These are phyloP conservation scores for Boletellus sp. DNA, from an alignment of 768 basidiomycete species.

Conservation along the genomic window DNA sequence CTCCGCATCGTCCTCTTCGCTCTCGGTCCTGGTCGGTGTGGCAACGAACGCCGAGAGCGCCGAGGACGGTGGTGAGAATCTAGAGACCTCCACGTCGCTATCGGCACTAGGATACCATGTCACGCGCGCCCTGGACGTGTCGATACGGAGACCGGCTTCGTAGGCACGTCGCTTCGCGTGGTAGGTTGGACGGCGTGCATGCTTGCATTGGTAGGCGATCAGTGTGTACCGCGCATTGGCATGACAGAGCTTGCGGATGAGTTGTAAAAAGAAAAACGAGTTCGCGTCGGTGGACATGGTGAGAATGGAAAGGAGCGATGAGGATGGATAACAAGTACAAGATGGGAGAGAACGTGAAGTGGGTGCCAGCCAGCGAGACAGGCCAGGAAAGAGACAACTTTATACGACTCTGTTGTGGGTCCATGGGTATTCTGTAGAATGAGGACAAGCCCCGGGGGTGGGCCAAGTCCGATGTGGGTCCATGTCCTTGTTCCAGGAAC, in stretches of 20 bases:
- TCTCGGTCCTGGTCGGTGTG: background rate
- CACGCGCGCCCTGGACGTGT: slow-evolving; percentile 38
- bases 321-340: background rate
- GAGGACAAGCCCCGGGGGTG: background rate
- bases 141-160: slow-evolving; percentile 42
- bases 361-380: slow-evolving; percentile 16
- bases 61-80: slow-evolving; percentile 34
- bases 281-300: background rate
- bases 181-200: slow-evolving; percentile 33
- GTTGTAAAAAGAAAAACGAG: slow-evolving; percentile 28
- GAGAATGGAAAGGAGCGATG: background rate
- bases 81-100: slow-evolving; percentile 33
- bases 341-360: background rate
- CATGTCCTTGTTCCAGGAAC: slow-evolving; percentile 20
- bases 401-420: slow-evolving; percentile 11
- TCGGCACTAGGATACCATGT: too few relatives aligned
- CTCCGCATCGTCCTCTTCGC: background rate
- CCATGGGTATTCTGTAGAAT: too few relatives aligned
- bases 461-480: slow-evolving; percentile 10
- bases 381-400: slow-evolving; percentile 3
- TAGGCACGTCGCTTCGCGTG: slow-evolving; percentile 50
- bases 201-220: slow-evolving; percentile 39
- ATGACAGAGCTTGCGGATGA: slow-evolving; percentile 39
- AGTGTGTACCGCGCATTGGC: slow-evolving; percentile 42
- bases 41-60: slow-evolving; percentile 17